A percentile compares a stretch with the other conserved stretches of the same genome.
These are phyloP conservation scores for Trichoderma lentiforme DNA, from an alignment of 2,329 filamentous ascomycete species.

Conservation along the genomic window DNA sequence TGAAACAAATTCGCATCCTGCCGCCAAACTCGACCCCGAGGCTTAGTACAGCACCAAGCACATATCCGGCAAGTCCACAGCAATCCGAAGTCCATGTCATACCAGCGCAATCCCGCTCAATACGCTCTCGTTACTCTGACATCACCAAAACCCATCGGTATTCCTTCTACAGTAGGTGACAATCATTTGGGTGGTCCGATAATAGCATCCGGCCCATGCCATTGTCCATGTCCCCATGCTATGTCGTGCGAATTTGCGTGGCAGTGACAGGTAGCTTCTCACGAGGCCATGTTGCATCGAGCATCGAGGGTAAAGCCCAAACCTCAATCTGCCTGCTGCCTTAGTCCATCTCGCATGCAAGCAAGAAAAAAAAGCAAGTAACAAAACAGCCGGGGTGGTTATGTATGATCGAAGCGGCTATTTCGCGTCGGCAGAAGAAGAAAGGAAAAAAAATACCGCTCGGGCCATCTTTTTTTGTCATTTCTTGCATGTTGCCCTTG, in stretches of 20 bases:
- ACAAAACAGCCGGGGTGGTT: not conserved
- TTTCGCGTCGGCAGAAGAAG: not conserved
- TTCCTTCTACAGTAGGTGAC: conserved; percentile 6
- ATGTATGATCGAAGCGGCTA: not conserved
- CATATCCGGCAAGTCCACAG: not conserved
- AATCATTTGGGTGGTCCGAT: conserved; percentile 3
- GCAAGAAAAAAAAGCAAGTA: not conserved
- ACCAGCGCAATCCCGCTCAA: not conserved
- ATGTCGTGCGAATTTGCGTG: not conserved
- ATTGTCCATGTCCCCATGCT: not conserved
- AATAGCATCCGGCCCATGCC: not conserved
- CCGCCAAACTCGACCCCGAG: not conserved
- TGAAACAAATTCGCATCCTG: not conserved
- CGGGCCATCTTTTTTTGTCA: not conserved
- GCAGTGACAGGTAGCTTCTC: not conserved
- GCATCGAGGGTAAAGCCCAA: not conserved
- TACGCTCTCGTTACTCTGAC: not conserved
- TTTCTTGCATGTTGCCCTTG: conserved; percentile 1
- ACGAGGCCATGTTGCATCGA: conserved; percentile 6
- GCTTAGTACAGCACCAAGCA: not conserved
- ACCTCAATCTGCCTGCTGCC: not conserved
- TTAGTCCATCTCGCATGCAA: not conserved
- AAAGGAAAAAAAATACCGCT: not conserved
- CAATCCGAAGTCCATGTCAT: not conserved
- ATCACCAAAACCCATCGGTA: not conserved